Evolutionary conservation across 176 grass and related monocot genomes (phyloP).

Genomic region (Melocanna baccifera): DNA sequence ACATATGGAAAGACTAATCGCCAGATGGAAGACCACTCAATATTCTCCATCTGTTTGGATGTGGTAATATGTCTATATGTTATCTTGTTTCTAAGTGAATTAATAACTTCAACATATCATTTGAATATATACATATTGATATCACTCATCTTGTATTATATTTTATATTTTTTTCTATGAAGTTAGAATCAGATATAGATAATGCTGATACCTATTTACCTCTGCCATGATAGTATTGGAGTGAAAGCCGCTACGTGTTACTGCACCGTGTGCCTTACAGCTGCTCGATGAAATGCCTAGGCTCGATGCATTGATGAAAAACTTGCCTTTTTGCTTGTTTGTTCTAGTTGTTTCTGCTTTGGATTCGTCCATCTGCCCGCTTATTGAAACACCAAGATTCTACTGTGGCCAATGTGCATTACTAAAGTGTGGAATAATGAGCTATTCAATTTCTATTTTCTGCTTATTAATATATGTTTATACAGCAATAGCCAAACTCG

Average conservation of each 20-base stretch:
- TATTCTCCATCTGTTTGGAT: too few relatives aligned
- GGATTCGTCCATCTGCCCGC: not conserved
- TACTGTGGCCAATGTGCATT: not conserved
- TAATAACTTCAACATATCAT: too few relatives aligned
- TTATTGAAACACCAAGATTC: not conserved
- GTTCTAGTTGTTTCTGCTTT: not conserved
- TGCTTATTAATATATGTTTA: not conserved
- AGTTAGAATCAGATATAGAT: too few relatives aligned
- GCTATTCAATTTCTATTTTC: not conserved
- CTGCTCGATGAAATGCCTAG: slow-evolving; percentile 33
- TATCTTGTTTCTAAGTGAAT: too few relatives aligned
- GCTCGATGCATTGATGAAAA: not conserved
- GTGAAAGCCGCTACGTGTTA: not conserved
- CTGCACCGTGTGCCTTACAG: not conserved
- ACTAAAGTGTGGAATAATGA: not conserved
- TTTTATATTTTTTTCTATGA: too few relatives aligned
- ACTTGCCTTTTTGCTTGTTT: not conserved
- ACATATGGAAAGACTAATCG: too few relatives aligned
- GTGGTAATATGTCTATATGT: too few relatives aligned
- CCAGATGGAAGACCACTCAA: too few relatives aligned
- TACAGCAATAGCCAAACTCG: not conserved
- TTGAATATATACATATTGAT: too few relatives aligned
- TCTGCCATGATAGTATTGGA: too few relatives aligned
- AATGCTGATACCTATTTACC: too few relatives aligned
- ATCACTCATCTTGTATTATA: too few relatives aligned